Conservation (phyloP, 2,329 filamentous ascomycete species). For the Epichloe sp. region DNA sequence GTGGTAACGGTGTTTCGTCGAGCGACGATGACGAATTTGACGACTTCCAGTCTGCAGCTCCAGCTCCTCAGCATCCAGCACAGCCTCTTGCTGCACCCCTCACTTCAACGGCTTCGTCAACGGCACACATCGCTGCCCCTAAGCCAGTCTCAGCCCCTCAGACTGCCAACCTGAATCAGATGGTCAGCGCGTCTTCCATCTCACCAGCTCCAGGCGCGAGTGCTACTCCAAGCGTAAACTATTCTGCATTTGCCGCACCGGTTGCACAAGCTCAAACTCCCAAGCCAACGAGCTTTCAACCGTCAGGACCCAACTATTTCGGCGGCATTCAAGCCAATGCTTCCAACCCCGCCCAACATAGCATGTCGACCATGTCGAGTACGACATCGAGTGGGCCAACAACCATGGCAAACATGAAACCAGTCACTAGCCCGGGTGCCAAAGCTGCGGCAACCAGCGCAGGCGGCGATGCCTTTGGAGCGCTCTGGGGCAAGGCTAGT, state of each 20-base stretch:
- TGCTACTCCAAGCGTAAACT: constrained; percentile 45
- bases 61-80: constrained; percentile 36
- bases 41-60: constrained; percentile 84
- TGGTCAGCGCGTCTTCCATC: constrained; percentile 68
- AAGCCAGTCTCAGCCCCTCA: constrained; percentile 76
- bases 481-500: constrained; percentile 67
- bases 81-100: constrained; percentile 34
- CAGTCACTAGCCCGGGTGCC: constrained; percentile 30
- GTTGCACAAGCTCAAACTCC: constrained; percentile 29
- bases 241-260: constrained; percentile 43
- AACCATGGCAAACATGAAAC: constrained; percentile 33
- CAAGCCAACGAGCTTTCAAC: constrained; percentile 56
- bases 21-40: constrained; percentile 85
- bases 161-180: constrained; percentile 64
- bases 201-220: constrained; percentile 55
- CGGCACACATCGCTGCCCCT: constrained; percentile 62
- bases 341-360: constrained; percentile 17
- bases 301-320: constrained; percentile 84
- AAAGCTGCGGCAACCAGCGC: constrained; percentile 41
- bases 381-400: constrained; percentile 22
- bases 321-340: constrained; percentile 53
- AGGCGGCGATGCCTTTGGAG: constrained; percentile 79
- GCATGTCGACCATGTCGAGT: constrained; percentile 19
- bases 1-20: constrained; percentile 15
- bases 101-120: constrained; percentile 38